Percentiles rank a stretch among this genome's conserved stretches.
These are phyloP conservation scores for Zoysia pacifica DNA, from an alignment of 176 grass and related monocot genomes.

Conservation along the genomic window DNA sequence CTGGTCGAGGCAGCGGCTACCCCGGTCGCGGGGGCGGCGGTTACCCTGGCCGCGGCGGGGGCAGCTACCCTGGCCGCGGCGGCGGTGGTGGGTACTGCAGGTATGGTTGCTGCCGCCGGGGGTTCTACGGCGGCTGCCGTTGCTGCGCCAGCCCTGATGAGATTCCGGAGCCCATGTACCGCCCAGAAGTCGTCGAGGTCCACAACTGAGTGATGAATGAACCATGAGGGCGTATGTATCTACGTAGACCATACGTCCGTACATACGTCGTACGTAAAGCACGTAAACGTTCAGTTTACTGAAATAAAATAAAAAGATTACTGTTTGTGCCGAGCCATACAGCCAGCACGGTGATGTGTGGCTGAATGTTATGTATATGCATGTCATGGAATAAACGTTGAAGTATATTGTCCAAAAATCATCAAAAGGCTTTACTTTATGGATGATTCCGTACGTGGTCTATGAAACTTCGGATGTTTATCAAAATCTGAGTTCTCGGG, in stretches of 20 bases:
- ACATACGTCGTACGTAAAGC: not conserved
- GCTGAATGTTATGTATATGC: no score
- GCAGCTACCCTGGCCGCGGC: slow-evolving; percentile 5
- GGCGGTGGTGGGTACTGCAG: slow-evolving; percentile 33
- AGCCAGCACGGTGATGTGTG: no score
- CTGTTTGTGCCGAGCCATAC: no score
- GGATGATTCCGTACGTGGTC: no score
- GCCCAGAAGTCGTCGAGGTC: slow-evolving; percentile 32
- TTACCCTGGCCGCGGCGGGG: not conserved
- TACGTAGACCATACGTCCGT: not conserved
- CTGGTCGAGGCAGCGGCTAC: not conserved
- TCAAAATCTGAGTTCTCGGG: no score
- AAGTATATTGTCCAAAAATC: no score
- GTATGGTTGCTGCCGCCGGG: slow-evolving; percentile 46
- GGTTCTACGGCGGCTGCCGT: slow-evolving; percentile 47
- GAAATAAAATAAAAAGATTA: no score
- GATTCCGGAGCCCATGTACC: slow-evolving; percentile 66
- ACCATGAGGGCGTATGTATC: not conserved
- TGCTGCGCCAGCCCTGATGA: slow-evolving; percentile 59
- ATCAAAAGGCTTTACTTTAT: no score
- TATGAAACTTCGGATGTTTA: no score
- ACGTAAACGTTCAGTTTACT: no score
- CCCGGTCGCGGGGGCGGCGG: not conserved
- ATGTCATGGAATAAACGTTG: no score
- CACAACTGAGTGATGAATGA: slow-evolving; percentile 33